A percentile compares a stretch with the other conserved stretches of the same genome.
Conservation (phyloP, 768 basidiomycete genomes). For the Russula griseocarnosa region DNA sequence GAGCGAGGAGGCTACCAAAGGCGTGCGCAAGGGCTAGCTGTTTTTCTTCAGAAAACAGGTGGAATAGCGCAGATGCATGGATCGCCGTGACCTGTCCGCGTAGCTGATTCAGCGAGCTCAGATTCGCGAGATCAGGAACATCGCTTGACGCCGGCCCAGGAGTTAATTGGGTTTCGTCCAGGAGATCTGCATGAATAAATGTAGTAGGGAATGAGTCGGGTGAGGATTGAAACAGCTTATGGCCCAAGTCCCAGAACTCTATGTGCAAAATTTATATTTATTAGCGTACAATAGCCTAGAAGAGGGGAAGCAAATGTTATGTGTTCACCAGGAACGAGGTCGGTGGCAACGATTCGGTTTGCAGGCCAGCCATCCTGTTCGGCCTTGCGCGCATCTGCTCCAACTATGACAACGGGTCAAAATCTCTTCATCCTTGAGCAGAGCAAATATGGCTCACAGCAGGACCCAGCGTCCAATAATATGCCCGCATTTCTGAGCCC, state of each 20-base stretch:
- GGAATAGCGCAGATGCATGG: conserved; percentile 49
- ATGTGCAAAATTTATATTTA: background rate
- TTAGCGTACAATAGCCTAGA: background rate
- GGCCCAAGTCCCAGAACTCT: conserved; percentile 62
- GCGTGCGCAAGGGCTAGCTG: conserved; percentile 43
- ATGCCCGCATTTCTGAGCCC: conserved; percentile 37
- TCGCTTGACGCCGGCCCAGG: background rate
- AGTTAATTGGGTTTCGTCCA: conserved; percentile 32
- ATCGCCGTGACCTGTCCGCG: conserved; percentile 47
- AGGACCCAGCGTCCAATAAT: conserved; percentile 45
- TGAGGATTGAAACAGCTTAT: conserved; percentile 53
- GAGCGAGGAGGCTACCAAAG: conserved; percentile 43
- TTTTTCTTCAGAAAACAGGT: conserved; percentile 42
- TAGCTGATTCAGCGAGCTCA: conserved; percentile 44
- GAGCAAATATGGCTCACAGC: conserved; percentile 36
- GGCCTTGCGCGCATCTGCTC: conserved; percentile 41
- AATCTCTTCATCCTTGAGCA: background rate
- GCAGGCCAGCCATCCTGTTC: conserved; percentile 43
- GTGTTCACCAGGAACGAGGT: conserved; percentile 37
- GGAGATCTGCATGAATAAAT: conserved; percentile 53
- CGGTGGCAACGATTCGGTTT: conserved; percentile 39
- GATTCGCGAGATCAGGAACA: conserved; percentile 33
- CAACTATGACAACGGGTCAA: conserved; percentile 32
- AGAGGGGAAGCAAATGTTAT: too few species aligned
- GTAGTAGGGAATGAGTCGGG: conserved; percentile 49